Conservation (phyloP, 2,329 filamentous ascomycete genomes). For the Verruconis gallopava region DNA sequence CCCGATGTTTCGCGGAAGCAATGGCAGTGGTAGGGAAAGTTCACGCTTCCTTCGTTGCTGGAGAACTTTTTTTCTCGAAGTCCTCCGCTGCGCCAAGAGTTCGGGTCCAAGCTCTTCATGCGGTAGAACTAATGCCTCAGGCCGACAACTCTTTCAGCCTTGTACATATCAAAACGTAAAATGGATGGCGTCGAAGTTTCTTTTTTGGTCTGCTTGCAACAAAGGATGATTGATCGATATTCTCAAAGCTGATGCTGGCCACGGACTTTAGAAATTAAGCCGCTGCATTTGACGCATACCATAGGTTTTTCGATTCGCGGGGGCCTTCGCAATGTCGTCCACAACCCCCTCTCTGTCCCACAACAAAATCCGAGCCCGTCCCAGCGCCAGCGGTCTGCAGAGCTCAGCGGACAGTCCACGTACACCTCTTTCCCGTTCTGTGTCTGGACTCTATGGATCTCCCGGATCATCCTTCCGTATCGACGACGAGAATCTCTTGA, state of each 20-base stretch:
- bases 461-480: conserved; percentile 39
- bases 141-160: neutral
- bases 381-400: neutral
- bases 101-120: neutral
- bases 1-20: conserved; percentile 1
- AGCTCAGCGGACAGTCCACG: conserved; percentile 23
- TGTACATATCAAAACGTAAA: neutral
- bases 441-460: conserved; percentile 44
- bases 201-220: no score
- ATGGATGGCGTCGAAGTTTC: neutral
- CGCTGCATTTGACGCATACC: no score
- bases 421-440: conserved; percentile 49
- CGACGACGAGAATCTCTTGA: conserved; percentile 69
- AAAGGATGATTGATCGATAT: neutral
- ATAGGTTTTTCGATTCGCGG: no score
- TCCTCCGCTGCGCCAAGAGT: neutral
- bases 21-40: neutral
- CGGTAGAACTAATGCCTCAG: no score
- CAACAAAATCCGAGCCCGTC: conserved; percentile 1
- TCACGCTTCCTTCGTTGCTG: neutral
- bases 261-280: no score
- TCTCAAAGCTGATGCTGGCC: no score
- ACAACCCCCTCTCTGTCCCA: conserved; percentile 3
- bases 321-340: neutral
- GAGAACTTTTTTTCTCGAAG: conserved; percentile 2